phyloP scores from a whole-genome alignment of 2,329 filamentous ascomycete genomes.

The Massarina eburnea region DNA sequence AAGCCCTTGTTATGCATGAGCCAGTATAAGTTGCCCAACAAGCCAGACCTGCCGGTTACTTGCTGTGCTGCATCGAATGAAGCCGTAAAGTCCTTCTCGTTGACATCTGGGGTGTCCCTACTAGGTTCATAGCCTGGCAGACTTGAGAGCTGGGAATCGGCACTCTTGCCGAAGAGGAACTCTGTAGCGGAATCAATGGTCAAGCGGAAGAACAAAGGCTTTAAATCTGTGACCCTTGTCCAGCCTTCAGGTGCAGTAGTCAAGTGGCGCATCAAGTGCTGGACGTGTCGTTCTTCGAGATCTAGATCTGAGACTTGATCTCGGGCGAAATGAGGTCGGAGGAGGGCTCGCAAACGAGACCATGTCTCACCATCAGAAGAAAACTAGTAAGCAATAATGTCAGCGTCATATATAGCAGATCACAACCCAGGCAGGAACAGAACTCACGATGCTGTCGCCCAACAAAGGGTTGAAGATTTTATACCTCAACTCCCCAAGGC shows the following conservation, averaged over 20 bases:
- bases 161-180: slow-evolving; percentile 42
- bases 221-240: slow-evolving; percentile 35
- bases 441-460: slow-evolving; percentile 42
- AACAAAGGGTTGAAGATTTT: slow-evolving; percentile 43
- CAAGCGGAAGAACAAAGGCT: slow-evolving; percentile 44
- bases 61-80: slow-evolving; percentile 27
- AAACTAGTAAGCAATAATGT: slow-evolving; percentile 21
- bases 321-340: slow-evolving; percentile 40
- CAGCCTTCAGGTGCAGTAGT: slow-evolving; percentile 22
- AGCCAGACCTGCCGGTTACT: slow-evolving; percentile 13
- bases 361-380: slow-evolving; percentile 33
- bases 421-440: neutral
- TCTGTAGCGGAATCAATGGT: slow-evolving; percentile 43
- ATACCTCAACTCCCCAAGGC: slow-evolving; percentile 39
- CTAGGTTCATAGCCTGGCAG: slow-evolving; percentile 22
- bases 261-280: slow-evolving; percentile 37
- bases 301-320: slow-evolving; percentile 37
- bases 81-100: slow-evolving; percentile 23
- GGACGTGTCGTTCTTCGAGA: slow-evolving; percentile 32
- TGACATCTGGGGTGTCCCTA: slow-evolving; percentile 10
- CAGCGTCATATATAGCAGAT: neutral
- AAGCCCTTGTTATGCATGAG: slow-evolving; percentile 32
- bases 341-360: slow-evolving; percentile 34
- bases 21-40: slow-evolving; percentile 36
- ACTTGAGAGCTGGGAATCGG: slow-evolving; percentile 27